These are phyloP conservation scores for Corniculantispora saksenae DNA, from an alignment of 2,329 filamentous ascomycete genomes.

Conservation along the genomic window DNA sequence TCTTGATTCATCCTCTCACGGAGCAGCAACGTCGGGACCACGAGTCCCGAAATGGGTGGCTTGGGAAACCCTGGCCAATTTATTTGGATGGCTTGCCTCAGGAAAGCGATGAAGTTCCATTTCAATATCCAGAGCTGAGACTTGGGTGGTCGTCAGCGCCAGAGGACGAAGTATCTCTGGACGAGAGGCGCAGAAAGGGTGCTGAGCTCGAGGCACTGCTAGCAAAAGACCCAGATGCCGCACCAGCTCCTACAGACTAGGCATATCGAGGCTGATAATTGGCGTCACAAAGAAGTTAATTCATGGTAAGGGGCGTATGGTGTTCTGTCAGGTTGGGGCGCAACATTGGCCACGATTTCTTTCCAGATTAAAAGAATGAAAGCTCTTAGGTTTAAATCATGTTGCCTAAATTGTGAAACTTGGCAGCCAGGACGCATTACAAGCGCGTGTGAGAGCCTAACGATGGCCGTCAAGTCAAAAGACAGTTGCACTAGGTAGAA, in stretches of 20 bases:
- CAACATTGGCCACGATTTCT: too few species aligned
- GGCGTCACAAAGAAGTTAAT: neutral
- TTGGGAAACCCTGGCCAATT: slow-evolving; percentile 36
- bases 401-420: too few species aligned
- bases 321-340: too few species aligned
- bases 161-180: slow-evolving; percentile 31
- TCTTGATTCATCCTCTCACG: slow-evolving; percentile 35
- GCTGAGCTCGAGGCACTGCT: slow-evolving; percentile 33
- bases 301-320: too few species aligned
- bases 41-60: slow-evolving; percentile 35
- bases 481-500: too few species aligned
- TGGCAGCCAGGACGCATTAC: too few species aligned
- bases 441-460: too few species aligned
- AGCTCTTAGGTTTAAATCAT: too few species aligned
- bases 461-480: too few species aligned
- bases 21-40: slow-evolving; percentile 33
- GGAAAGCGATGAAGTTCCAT: slow-evolving; percentile 29
- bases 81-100: slow-evolving; percentile 32
- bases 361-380: too few species aligned
- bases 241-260: slow-evolving; percentile 30
- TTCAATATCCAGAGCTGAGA: slow-evolving; percentile 35
- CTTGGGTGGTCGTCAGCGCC: slow-evolving; percentile 32
- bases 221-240: slow-evolving; percentile 31
- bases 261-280: too few species aligned
- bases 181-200: slow-evolving; percentile 32